Conservation (phyloP, 352 stramenopile species). For the Phytophthora brassicae region DNA sequence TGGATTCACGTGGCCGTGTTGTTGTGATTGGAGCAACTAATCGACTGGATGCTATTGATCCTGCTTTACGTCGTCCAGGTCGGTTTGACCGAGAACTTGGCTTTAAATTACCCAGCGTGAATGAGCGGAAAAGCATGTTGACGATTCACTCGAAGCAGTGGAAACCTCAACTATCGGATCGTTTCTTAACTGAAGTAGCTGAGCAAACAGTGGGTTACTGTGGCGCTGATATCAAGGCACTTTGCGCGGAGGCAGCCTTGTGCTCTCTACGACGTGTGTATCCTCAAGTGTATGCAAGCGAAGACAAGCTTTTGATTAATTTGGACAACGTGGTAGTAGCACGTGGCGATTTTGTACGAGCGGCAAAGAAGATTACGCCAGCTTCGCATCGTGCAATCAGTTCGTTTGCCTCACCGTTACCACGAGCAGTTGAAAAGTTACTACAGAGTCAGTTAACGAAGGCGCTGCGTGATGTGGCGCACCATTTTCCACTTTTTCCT, state of each 20-base stretch:
- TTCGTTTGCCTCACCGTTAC: slow-evolving; percentile 75
- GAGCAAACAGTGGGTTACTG: slow-evolving; percentile 89
- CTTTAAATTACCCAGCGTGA: slow-evolving; percentile 87
- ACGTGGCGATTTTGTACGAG: slow-evolving; percentile 68
- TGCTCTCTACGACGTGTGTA: slow-evolving; percentile 86
- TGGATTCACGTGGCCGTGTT: slow-evolving; percentile 87
- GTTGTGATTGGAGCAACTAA: slow-evolving; percentile 99
- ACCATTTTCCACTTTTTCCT: slow-evolving; percentile 68
- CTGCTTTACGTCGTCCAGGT: slow-evolving; percentile 92
- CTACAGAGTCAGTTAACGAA: slow-evolving; percentile 38
- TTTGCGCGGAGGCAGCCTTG: slow-evolving; percentile 90
- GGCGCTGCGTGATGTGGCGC: slow-evolving; percentile 47
- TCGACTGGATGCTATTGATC: slow-evolving; percentile 94
- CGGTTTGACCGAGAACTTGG: slow-evolving; percentile 92
- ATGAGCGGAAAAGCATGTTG: slow-evolving; percentile 85
- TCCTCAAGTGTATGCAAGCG: slow-evolving; percentile 84
- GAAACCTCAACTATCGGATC: slow-evolving; percentile 66
- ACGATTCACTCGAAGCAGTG: slow-evolving; percentile 87
- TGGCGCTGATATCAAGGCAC: slow-evolving; percentile 90
- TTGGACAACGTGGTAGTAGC: slow-evolving; percentile 72
- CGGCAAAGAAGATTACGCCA: slow-evolving; percentile 79
- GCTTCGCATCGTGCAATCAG: slow-evolving; percentile 75
- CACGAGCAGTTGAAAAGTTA: slow-evolving; percentile 51
- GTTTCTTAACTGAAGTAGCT: slow-evolving; percentile 76
- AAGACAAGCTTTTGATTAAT: slow-evolving; percentile 79